Conservation (phyloP, 1,284 basidiomycete species). For the Austroboletus niveus region DNA sequence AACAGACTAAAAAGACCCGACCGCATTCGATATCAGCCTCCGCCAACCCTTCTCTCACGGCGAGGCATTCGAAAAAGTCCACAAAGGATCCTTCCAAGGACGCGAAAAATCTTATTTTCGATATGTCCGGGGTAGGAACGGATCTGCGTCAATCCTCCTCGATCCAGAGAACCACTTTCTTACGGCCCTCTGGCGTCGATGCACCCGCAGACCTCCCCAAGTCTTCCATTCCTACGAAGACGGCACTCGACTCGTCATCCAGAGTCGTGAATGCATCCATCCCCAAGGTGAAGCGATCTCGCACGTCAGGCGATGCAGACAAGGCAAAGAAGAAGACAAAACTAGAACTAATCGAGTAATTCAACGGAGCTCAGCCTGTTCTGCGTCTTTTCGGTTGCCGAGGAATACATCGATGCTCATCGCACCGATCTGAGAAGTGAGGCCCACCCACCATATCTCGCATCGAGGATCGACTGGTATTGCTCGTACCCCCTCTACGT, state of each 20-base stretch:
- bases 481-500: conserved; percentile 6
- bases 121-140: conserved; percentile 45
- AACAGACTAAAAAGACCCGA: conserved; percentile 16
- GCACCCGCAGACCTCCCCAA: conserved; percentile 13
- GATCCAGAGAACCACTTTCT: conserved; percentile 15
- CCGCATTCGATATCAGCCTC: conserved; percentile 21
- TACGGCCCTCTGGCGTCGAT: conserved; percentile 24
- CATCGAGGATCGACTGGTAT: conserved; percentile 23
- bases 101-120: conserved; percentile 51
- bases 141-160: conserved; percentile 37
- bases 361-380: conserved; percentile 12
- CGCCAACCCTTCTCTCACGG: conserved; percentile 22
- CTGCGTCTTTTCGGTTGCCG: conserved; percentile 20
- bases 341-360: conserved; percentile 26
- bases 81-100: conserved; percentile 36
- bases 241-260: conserved; percentile 5
- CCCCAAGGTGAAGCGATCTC: conserved; percentile 19
- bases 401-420: conserved; percentile 16
- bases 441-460: conserved; percentile 10
- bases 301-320: conserved; percentile 14
- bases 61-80: conserved; percentile 21
- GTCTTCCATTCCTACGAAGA: conserved; percentile 5
- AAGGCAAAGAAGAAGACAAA: conserved; percentile 28
- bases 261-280: conserved; percentile 8
- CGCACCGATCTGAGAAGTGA: conserved; percentile 19